A percentile compares a stretch with the other conserved stretches of the same genome.
These are phyloP conservation scores for Sporothrix luriei DNA, from an alignment of 2,329 filamentous ascomycete genomes.

Conservation along the genomic window DNA sequence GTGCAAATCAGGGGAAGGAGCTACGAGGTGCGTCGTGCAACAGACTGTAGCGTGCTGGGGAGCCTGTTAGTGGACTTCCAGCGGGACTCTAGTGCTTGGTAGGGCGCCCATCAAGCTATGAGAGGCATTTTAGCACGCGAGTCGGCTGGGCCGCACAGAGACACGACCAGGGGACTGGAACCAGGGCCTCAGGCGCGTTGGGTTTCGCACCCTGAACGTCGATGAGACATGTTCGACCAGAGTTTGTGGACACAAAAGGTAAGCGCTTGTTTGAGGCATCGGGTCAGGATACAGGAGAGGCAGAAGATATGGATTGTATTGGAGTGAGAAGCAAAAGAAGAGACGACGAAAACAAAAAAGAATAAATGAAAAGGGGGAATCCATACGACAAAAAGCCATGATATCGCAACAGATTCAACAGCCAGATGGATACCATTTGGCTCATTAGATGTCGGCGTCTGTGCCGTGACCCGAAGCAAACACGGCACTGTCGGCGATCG, in stretches of 20 bases:
- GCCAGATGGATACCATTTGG: neutral
- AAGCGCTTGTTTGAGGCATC: neutral
- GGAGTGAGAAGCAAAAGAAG: neutral
- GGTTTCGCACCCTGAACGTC: slow-evolving; percentile 45
- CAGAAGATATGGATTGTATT: neutral
- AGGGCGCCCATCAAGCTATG: neutral
- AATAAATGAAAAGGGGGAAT: neutral
- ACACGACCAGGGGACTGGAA: slow-evolving; percentile 30
- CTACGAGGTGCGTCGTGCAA: neutral
- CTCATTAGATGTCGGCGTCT: slow-evolving; percentile 2
- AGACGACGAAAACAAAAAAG: neutral
- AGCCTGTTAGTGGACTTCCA: neutral
- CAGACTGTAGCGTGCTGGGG: slow-evolving; percentile 8
- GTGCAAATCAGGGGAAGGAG: slow-evolving; percentile 23
- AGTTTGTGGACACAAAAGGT: slow-evolving; percentile 22
- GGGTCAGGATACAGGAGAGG: no score
- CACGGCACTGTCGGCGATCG: neutral
- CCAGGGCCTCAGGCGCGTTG: slow-evolving; percentile 42
- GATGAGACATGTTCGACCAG: slow-evolving; percentile 41
- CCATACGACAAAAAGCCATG: neutral
- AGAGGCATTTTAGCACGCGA: neutral
- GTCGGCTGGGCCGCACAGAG: slow-evolving; percentile 17
- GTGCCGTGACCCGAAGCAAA: neutral
- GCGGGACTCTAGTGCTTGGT: neutral
- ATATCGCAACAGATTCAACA: neutral